Evolutionary conservation across 805 yeast genomes (phyloP).

Genomic region (Kodamaea neixiangensis): DNA sequence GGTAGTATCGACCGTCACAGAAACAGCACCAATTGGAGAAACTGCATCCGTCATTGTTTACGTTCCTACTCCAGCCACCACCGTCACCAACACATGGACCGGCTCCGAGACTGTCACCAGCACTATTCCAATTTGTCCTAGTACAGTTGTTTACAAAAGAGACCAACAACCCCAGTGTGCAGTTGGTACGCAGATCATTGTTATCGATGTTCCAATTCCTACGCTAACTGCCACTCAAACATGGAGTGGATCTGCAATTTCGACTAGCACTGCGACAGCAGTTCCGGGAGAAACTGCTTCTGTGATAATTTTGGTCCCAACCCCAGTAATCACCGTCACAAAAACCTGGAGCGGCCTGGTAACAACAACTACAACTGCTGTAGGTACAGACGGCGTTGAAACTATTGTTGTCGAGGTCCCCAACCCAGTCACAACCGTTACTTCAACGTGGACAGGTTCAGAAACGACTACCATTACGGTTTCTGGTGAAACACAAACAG

Average conservation of each 20-base stretch:
- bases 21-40: constrained; percentile 8
- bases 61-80: background rate
- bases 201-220: background rate
- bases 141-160: background rate
- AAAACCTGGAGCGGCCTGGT: too few species aligned
- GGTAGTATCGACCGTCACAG: constrained; percentile 9
- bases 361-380: too few species aligned
- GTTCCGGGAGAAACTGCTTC: background rate
- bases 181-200: background rate
- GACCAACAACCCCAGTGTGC: background rate
- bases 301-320: background rate
- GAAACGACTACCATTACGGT: too few species aligned
- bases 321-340: background rate
- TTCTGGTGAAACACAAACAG: background rate
- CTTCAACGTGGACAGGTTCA: background rate
- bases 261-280: background rate
- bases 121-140: background rate
- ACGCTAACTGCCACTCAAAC: background rate
- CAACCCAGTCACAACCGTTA: background rate
- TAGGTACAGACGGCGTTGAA: too few species aligned
- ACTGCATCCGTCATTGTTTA: constrained; percentile 1
- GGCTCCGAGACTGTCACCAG: background rate
- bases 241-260: background rate
- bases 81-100: background rate
- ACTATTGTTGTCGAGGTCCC: too few species aligned